Evolutionary conservation across 2,329 filamentous ascomycete genomes (phyloP).

Genomic region (Xylariales sp.): DNA sequence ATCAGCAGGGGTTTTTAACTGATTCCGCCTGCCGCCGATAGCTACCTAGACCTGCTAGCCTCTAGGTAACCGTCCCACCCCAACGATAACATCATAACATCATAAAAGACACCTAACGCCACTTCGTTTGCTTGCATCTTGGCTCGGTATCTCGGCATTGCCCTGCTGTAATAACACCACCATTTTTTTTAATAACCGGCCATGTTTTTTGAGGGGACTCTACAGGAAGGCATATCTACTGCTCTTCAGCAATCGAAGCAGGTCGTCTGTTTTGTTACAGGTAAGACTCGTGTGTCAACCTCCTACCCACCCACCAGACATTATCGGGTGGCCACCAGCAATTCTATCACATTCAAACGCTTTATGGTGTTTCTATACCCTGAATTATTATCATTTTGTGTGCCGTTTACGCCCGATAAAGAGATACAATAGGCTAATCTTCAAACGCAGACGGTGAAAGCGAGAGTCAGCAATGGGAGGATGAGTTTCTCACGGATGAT

Average conservation of each 20-base stretch:
- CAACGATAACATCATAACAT: neutral
- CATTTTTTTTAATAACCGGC: slow-evolving; percentile 16
- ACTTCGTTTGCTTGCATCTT: neutral
- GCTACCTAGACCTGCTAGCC: too few species aligned
- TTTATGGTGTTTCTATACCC: neutral
- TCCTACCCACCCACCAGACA: neutral
- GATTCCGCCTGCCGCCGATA: neutral
- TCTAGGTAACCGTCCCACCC: slow-evolving; percentile 7
- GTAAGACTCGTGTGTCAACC: slow-evolving; percentile 56
- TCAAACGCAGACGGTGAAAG: slow-evolving; percentile 70
- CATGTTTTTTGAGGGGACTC: slow-evolving; percentile 85
- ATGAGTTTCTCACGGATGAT: slow-evolving; percentile 70
- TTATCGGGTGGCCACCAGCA: neutral
- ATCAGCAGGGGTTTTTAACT: neutral
- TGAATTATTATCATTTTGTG: neutral
- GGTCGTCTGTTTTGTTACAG: slow-evolving; percentile 86
- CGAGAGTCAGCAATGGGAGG: slow-evolving; percentile 79
- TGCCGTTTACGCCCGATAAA: too few species aligned
- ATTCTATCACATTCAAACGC: neutral
- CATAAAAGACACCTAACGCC: slow-evolving; percentile 25
- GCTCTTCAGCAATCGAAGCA: slow-evolving; percentile 81
- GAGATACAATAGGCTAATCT: slow-evolving; percentile 13
- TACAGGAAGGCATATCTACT: slow-evolving; percentile 82
- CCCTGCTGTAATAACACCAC: slow-evolving; percentile 4
- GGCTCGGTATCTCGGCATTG: neutral